These are phyloP conservation scores for Suhomyces bribrorum DNA, from an alignment of 1,139 yeast genomes.

Conservation along the genomic window DNA sequence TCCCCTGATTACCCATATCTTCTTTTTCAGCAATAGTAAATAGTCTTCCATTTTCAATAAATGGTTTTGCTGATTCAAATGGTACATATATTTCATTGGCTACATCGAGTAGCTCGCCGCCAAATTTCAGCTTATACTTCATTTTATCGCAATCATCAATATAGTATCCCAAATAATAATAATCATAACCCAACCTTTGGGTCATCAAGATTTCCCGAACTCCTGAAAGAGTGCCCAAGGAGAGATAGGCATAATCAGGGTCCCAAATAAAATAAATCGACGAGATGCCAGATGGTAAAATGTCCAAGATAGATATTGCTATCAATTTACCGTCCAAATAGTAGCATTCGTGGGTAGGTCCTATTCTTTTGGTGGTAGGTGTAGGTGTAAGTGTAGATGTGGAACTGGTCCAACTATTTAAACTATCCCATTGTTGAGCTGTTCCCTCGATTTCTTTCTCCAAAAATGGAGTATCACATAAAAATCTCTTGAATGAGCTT, in stretches of 20 bases:
- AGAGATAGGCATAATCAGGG: constrained; percentile 69
- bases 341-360: constrained; percentile 79
- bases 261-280: constrained; percentile 91
- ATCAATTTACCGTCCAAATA: constrained; percentile 62
- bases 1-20: not conserved
- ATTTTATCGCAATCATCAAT: constrained; percentile 79
- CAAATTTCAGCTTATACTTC: constrained; percentile 78
- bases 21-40: constrained; percentile 34
- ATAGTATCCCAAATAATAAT: constrained; percentile 76
- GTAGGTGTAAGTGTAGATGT: too few species aligned
- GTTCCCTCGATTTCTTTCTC: constrained; percentile 28
- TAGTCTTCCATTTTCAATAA: constrained; percentile 42
- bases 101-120: constrained; percentile 68
- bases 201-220: constrained; percentile 66
- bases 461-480: constrained; percentile 68
- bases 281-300: constrained; percentile 75
- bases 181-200: constrained; percentile 40
- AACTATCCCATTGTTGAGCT: constrained; percentile 29
- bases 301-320: constrained; percentile 77
- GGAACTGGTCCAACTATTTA: constrained; percentile 35
- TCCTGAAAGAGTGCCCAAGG: constrained; percentile 79
- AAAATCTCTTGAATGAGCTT: constrained; percentile 58
- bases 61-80: constrained; percentile 33
- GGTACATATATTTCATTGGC: constrained; percentile 48
- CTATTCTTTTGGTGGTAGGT: constrained; percentile 18